These are phyloP conservation scores for Sugiyamaella japonica DNA, from an alignment of 1,139 yeast species.

Conservation along the genomic window DNA sequence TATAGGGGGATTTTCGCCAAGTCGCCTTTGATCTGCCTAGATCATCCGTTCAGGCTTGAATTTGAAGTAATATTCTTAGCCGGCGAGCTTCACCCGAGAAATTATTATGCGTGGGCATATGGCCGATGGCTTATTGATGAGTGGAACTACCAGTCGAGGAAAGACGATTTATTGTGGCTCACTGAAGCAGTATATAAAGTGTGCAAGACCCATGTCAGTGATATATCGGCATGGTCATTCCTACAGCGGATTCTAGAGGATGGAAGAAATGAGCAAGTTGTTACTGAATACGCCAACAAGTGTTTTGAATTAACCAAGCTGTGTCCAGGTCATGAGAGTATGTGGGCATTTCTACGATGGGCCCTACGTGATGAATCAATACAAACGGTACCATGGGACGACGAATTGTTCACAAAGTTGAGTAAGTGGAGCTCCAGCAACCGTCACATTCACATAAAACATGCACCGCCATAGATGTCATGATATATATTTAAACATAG, in stretches of 20 bases:
- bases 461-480: background rate
- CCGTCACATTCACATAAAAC: background rate
- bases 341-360: conserved; percentile 26
- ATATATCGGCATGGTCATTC: conserved; percentile 50
- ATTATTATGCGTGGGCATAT: conserved; percentile 49
- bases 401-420: background rate
- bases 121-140: conserved; percentile 40
- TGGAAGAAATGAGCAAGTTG: conserved; percentile 7
- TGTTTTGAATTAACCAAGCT: conserved; percentile 18
- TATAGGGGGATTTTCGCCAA: background rate
- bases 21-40: background rate
- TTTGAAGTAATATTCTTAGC: conserved; percentile 39
- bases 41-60: conserved; percentile 28
- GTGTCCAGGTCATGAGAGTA: conserved; percentile 31
- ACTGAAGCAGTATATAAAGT: conserved; percentile 34
- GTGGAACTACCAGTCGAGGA: background rate
- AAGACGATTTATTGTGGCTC: conserved; percentile 12
- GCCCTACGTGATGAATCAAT: background rate
- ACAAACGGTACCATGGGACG: conserved; percentile 4
- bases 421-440: background rate
- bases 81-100: conserved; percentile 44
- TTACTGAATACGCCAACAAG: conserved; percentile 15
- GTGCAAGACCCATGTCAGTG: conserved; percentile 43
- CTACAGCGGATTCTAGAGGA: conserved; percentile 28
- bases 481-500: background rate